These are phyloP conservation scores for Paraphaeosphaeria minitans DNA, from an alignment of 2,329 filamentous ascomycete species.

Conservation along the genomic window DNA sequence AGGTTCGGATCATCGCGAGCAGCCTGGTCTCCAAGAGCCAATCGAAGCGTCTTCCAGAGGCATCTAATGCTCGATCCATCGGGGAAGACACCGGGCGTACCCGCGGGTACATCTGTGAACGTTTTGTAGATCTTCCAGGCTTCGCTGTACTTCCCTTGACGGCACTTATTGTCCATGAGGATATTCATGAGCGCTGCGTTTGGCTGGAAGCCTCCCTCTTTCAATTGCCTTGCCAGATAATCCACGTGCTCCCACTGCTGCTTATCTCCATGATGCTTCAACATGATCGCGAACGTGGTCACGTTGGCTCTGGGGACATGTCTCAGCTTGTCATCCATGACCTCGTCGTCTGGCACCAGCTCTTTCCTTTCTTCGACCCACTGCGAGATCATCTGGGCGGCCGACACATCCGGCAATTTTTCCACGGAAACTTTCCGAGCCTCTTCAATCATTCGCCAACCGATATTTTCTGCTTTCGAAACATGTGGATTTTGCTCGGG, in stretches of 20 bases:
- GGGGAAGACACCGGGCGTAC: constrained; percentile 31
- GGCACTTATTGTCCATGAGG: constrained; percentile 37
- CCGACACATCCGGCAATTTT: background rate
- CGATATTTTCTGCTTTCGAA: constrained; percentile 43
- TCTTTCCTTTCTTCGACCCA: background rate
- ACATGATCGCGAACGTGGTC: constrained; percentile 39
- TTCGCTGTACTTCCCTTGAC: constrained; percentile 35
- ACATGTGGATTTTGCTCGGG: constrained; percentile 17
- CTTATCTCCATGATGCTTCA: constrained; percentile 35
- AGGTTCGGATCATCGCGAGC: constrained; percentile 25
- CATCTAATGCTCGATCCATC: constrained; percentile 35
- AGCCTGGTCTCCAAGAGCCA: constrained; percentile 30
- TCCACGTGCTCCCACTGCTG: constrained; percentile 43
- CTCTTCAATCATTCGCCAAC: constrained; percentile 43
- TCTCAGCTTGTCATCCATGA: constrained; percentile 6
- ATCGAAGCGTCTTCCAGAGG: constrained; percentile 41
- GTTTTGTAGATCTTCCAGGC: constrained; percentile 37
- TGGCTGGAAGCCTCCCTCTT: constrained; percentile 24
- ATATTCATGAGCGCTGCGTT: constrained; percentile 41
- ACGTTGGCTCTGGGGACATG: constrained; percentile 33
- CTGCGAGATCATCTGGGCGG: constrained; percentile 12
- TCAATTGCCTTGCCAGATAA: constrained; percentile 36
- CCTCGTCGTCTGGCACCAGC: background rate
- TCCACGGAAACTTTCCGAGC: constrained; percentile 14
- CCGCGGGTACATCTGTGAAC: constrained; percentile 28